These are phyloP conservation scores for Colletotrichum musicola DNA, from an alignment of 2,329 filamentous ascomycete genomes.

Conservation along the genomic window DNA sequence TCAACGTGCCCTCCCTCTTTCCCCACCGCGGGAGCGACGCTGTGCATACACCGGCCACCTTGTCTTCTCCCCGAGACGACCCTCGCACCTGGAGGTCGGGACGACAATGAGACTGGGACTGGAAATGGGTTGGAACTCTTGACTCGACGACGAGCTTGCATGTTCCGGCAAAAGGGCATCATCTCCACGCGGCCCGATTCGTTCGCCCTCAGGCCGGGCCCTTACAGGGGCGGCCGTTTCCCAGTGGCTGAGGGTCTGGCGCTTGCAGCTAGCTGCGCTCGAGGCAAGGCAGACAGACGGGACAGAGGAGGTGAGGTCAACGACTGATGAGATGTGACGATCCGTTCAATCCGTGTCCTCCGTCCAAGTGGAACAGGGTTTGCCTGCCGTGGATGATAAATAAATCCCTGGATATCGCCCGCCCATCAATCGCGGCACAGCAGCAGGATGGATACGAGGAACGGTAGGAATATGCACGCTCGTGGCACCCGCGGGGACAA, in stretches of 20 bases:
- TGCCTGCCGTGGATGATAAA: not conserved
- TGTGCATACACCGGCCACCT: too few species aligned
- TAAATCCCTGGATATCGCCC: not conserved
- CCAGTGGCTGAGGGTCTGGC: not conserved
- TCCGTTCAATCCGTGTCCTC: not conserved
- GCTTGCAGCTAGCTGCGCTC: not conserved
- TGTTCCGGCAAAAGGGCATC: not conserved
- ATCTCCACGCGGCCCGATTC: not conserved
- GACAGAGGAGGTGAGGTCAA: not conserved
- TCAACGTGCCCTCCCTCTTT: too few species aligned
- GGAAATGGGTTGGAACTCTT: not conserved
- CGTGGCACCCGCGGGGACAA: not conserved
- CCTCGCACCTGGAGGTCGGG: too few species aligned
- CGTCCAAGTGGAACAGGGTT: not conserved
- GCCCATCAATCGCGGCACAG: not conserved
- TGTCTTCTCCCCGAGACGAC: too few species aligned
- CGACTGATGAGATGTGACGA: not conserved
- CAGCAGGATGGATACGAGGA: not conserved
- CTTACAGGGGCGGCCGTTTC: not conserved
- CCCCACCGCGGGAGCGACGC: too few species aligned
- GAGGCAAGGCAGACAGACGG: not conserved
- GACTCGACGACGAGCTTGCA: not conserved
- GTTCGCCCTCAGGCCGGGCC: not conserved
- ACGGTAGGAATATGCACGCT: not conserved
- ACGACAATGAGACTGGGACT: too few species aligned